phyloP scores from a whole-genome alignment of 495 filamentous ascomycete genomes.

The Margaritispora aquatica region DNA sequence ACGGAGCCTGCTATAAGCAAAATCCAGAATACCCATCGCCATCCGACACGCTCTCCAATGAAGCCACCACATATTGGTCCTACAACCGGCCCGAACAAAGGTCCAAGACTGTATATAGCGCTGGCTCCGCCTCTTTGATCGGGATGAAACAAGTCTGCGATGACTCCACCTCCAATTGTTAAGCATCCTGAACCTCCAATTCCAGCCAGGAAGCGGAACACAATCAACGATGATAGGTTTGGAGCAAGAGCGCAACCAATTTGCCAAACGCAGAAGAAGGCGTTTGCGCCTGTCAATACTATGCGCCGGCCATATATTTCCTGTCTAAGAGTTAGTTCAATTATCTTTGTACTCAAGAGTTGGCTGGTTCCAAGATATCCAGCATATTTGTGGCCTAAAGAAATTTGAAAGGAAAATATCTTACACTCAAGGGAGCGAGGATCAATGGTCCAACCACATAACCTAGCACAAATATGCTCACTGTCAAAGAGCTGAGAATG shows the following conservation, averaged over 20 bases:
- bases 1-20: constrained; percentile 42
- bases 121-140: constrained; percentile 53
- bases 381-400: not conserved
- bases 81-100: constrained; percentile 36
- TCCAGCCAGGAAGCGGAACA: constrained; percentile 61
- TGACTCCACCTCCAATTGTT: constrained; percentile 50
- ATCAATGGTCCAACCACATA: constrained; percentile 59
- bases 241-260: constrained; percentile 64
- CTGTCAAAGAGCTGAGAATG: constrained; percentile 42
- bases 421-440: constrained; percentile 54
- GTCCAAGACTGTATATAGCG: constrained; percentile 46
- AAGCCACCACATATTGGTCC: constrained; percentile 51
- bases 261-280: constrained; percentile 64
- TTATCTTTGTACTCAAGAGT: not conserved
- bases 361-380: not conserved
- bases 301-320: constrained; percentile 68
- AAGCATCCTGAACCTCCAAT: constrained; percentile 51
- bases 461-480: constrained; percentile 54
- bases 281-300: constrained; percentile 55
- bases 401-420: not conserved
- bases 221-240: constrained; percentile 49
- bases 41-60: constrained; percentile 44
- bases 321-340: not conserved
- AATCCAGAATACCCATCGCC: constrained; percentile 60
- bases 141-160: constrained; percentile 52